Base-by-base conservation (phyloP, 2,329 filamentous ascomycete species). In the Thielaviopsis ethacetica region DNA sequence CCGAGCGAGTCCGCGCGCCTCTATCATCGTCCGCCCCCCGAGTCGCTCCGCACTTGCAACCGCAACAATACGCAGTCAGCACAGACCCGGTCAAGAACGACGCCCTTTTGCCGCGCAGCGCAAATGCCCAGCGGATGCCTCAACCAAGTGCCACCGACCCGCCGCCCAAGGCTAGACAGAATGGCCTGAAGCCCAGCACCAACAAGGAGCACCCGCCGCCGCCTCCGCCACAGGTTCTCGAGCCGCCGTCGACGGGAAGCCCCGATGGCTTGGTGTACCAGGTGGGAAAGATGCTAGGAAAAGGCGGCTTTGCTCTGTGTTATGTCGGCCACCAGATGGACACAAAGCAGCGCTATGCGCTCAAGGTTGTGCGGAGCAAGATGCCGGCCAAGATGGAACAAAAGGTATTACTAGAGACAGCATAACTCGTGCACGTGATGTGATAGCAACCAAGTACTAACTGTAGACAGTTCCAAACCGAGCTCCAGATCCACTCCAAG, bases 401-500 rank as follows among this genome's bases (percentile, higher is more conserved):
- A 71, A 91, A 91, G 82, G 86, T 88, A 62, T 34, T 34, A 12
- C 4, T 6, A 2, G 2, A 34, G 10, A 34, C 56, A 70, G 63
- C 24, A 21, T 19, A n/a, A n/a, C 21, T 6, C 3, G 27, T 22
- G 9, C 15, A n/a, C 5, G 27, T 7, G 5, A 17, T 44, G 27
- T 7, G 5, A 17, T 44, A 4, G 34, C 34, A 15, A 44, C 7
- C 38, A 44, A 44, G 15, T 15, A 10, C 38, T 44, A 44, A 44
- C 38, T 17, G 10, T 6, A 44, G 38, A 53, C 49, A 84, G 81
- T 84, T 85, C 65, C 82, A 84, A 82, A 82, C 81, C 22, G 93
- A 98, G 71, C 81, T 98, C 6, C 91, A 97, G 71, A 96, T 98
- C 62, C 93, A 98, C 73, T 96, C 93, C 51, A 98, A 97, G 70